Percentiles rank a stretch among this genome's conserved stretches.
phyloP scores from a whole-genome alignment of 495 filamentous ascomycete species.

The Neurospora sp. region DNA sequence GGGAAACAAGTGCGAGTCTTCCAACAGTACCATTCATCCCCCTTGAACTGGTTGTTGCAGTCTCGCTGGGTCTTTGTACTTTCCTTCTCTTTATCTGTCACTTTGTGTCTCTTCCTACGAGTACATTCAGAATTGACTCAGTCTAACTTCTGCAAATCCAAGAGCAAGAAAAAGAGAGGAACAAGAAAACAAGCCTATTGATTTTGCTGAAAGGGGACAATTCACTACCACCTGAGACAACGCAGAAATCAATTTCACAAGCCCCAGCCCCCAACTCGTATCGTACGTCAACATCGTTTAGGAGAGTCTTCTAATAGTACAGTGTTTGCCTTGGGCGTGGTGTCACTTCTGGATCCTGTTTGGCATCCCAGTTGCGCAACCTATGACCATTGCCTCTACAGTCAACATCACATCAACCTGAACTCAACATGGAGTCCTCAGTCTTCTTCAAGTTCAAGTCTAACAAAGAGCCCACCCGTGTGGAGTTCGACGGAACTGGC shows the following conservation, averaged over 20 bases:
- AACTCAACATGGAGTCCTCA: slow-evolving; percentile 76
- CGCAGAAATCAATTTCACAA: not conserved
- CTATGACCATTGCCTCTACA: not conserved
- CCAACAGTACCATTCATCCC: not conserved
- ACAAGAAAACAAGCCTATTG: slow-evolving; percentile 3
- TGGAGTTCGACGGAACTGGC: slow-evolving; percentile 95
- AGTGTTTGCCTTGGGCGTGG: slow-evolving; percentile 14
- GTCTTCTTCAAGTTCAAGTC: slow-evolving; percentile 99
- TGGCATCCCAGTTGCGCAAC: not conserved
- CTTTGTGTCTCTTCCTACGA: slow-evolving; percentile 33
- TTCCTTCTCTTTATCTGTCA: slow-evolving; percentile 21
- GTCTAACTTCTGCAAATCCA: slow-evolving; percentile 33
- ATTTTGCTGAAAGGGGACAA: not conserved
- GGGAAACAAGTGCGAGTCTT: not conserved
- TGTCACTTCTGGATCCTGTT: slow-evolving; percentile 10
- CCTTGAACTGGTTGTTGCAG: slow-evolving; percentile 17
- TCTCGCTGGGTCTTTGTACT: slow-evolving; percentile 29
- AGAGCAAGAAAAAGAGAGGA: slow-evolving; percentile 26
- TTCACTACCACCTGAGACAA: not conserved
- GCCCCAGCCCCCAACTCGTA: slow-evolving; percentile 25
- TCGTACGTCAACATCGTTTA: slow-evolving; percentile 17
- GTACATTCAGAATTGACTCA: slow-evolving; percentile 52
- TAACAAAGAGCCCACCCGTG: slow-evolving; percentile 85
- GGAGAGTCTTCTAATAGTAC: slow-evolving; percentile 22
- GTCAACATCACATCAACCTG: slow-evolving; percentile 2